Conservation (phyloP, 2,329 filamentous ascomycete species). For the Trichoderma cornu-damae region DNA sequence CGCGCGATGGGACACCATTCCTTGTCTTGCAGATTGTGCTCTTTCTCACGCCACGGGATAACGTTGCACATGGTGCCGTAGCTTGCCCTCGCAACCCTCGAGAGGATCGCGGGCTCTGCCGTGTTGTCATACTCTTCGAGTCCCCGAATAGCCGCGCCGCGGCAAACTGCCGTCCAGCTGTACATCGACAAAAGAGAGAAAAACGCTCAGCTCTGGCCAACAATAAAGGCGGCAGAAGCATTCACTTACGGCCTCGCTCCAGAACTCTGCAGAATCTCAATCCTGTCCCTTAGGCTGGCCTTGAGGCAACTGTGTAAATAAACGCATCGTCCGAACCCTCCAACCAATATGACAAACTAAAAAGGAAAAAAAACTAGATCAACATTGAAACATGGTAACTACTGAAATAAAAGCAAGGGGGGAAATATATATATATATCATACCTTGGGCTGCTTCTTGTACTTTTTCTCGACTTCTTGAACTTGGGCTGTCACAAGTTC, state of each 20-base stretch:
- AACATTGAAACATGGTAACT: background rate
- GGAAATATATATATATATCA: no score
- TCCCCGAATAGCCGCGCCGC: slow-evolving; percentile 31
- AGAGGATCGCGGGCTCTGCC: slow-evolving; percentile 14
- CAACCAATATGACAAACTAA: slow-evolving; percentile 37
- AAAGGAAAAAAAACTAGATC: accelerated
- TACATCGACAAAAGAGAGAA: background rate
- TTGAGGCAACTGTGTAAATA: slow-evolving; percentile 28
- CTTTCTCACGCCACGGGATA: background rate
- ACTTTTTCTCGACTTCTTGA: slow-evolving; percentile 18
- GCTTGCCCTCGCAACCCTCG: slow-evolving; percentile 28
- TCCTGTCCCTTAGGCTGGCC: background rate
- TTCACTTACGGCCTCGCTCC: slow-evolving; percentile 33
- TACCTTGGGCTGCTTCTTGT: slow-evolving; percentile 27
- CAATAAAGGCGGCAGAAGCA: accelerated
- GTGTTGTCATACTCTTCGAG: slow-evolving; percentile 9
- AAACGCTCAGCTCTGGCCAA: background rate
- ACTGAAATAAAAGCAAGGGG: accelerated
- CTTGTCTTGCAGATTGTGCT: slow-evolving; percentile 19
- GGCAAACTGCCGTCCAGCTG: slow-evolving; percentile 35
- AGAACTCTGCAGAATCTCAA: slow-evolving; percentile 29
- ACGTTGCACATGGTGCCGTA: slow-evolving; percentile 21
- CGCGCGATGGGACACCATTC: background rate
- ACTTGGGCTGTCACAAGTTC: slow-evolving; percentile 27
- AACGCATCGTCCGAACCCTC: slow-evolving; percentile 34